Conservation (phyloP, 768 basidiomycete genomes). For the Macrolepiota fuliginosa region DNA sequence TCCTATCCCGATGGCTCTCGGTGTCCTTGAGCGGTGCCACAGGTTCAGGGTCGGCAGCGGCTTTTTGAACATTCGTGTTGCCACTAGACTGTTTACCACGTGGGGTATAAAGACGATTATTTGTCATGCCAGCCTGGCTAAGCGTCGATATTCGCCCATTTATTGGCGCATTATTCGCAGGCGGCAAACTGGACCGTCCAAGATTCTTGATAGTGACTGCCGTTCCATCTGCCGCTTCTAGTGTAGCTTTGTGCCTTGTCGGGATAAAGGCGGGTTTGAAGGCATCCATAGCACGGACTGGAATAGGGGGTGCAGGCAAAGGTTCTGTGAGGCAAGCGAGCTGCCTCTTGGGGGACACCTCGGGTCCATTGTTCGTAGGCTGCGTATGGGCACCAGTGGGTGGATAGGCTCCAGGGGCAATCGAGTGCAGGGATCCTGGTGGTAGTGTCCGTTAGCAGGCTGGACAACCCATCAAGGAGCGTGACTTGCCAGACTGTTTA, state of each 20-base stretch:
- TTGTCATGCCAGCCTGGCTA: constrained; percentile 56
- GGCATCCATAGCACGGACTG: no score
- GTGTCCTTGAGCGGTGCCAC: constrained; percentile 49
- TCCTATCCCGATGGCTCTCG: constrained; percentile 81
- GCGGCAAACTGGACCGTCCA: no score
- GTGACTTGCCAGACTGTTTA: not conserved
- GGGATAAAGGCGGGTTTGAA: no score
- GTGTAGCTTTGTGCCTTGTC: no score
- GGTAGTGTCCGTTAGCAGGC: not conserved
- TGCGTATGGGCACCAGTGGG: not conserved
- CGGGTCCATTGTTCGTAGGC: no score
- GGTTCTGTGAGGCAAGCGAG: constrained; percentile 44
- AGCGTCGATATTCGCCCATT: no score
- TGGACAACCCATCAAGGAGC: no score
- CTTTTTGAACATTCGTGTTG: constrained; percentile 36
- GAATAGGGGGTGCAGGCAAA: no score
- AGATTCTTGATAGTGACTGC: no score
- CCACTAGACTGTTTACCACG: constrained; percentile 72
- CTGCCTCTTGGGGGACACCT: no score
- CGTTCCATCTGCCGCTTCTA: no score
- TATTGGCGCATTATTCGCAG: constrained; percentile 70
- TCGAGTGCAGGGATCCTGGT: not conserved
- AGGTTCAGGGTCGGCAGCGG: constrained; percentile 47
- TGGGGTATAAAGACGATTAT: constrained; percentile 71
- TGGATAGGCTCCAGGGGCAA: not conserved